Conservation (phyloP, 2,329 filamentous ascomycete species). For the Dactylellina haptotyla region DNA sequence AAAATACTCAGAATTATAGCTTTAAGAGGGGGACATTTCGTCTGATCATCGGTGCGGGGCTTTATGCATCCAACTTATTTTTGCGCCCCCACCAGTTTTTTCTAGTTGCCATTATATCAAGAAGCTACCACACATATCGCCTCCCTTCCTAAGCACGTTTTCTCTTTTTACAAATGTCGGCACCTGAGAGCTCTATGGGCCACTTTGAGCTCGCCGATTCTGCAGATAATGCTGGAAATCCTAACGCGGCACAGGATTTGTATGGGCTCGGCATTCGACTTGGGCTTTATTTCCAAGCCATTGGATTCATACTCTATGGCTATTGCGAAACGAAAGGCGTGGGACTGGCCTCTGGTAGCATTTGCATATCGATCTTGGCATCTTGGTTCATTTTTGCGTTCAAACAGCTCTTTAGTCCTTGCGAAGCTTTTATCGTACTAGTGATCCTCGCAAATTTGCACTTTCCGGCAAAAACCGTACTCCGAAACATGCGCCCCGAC, state of each 20-base stretch:
- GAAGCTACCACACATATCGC: background rate
- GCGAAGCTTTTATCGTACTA: constrained; percentile 30
- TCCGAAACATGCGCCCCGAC: background rate
- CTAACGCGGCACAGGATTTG: constrained; percentile 25
- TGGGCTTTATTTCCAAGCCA: constrained; percentile 20
- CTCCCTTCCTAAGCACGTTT: background rate
- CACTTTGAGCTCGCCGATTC: background rate
- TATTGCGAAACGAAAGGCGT: background rate
- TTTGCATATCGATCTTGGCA: constrained; percentile 17
- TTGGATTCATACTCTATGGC: constrained; percentile 22
- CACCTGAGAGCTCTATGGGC: background rate
- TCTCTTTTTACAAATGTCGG: background rate
- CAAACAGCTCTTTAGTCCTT: constrained; percentile 26
- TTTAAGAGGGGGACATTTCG: background rate
- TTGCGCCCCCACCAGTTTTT: background rate
- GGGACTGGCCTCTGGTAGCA: constrained; percentile 17
- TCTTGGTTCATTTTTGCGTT: constrained; percentile 28
- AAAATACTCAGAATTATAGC: background rate
- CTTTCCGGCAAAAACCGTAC: constrained; percentile 20
- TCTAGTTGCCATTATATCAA: background rate
- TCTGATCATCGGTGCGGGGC: background rate
- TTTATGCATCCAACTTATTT: background rate
- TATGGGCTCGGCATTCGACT: constrained; percentile 22
- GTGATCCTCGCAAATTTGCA: constrained; percentile 1
- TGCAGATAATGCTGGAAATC: constrained; percentile 9